phyloP scores from a whole-genome alignment of 2,329 filamentous ascomycete genomes.

The Ophiostoma perfectum region DNA sequence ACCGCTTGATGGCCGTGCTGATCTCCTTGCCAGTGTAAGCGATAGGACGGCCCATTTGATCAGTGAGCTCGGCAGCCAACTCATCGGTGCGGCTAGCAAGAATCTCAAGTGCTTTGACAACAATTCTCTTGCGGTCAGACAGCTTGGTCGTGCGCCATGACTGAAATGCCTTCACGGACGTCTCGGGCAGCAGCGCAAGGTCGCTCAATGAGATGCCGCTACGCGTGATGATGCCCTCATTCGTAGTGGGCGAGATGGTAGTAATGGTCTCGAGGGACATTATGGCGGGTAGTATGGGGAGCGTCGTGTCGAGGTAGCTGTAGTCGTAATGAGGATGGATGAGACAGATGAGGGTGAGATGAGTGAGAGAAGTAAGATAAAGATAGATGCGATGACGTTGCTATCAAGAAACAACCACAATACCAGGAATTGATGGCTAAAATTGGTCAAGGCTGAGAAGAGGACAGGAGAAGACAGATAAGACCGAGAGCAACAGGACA shows the following conservation, averaged over 20 bases:
- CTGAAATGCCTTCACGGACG: conserved; percentile 68
- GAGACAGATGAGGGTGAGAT: background rate
- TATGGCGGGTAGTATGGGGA: background rate
- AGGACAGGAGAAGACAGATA: background rate
- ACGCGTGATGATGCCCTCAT: conserved; percentile 74
- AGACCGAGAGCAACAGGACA: background rate
- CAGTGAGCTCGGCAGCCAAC: conserved; percentile 76
- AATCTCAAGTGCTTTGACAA: conserved; percentile 70
- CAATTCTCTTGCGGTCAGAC: conserved; percentile 69
- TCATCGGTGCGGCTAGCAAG: conserved; percentile 69
- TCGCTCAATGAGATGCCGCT: conserved; percentile 67
- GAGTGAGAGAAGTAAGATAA: background rate
- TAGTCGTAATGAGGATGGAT: background rate
- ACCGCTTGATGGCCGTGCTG: conserved; percentile 75
- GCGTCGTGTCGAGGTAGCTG: background rate
- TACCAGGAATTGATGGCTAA: background rate
- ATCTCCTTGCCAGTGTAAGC: conserved; percentile 80
- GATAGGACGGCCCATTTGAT: conserved; percentile 94
- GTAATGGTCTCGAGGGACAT: conserved; percentile 62
- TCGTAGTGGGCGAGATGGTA: conserved; percentile 87
- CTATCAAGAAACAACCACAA: no score
- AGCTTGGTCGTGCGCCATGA: conserved; percentile 71
- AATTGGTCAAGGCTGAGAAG: background rate
- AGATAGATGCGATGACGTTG: background rate
- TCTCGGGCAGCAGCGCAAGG: conserved; percentile 63